A percentile compares a stretch with the other conserved stretches of the same genome.
phyloP scores from a whole-genome alignment of 139 green algal genomes.

The Chlorella sp. region DNA sequence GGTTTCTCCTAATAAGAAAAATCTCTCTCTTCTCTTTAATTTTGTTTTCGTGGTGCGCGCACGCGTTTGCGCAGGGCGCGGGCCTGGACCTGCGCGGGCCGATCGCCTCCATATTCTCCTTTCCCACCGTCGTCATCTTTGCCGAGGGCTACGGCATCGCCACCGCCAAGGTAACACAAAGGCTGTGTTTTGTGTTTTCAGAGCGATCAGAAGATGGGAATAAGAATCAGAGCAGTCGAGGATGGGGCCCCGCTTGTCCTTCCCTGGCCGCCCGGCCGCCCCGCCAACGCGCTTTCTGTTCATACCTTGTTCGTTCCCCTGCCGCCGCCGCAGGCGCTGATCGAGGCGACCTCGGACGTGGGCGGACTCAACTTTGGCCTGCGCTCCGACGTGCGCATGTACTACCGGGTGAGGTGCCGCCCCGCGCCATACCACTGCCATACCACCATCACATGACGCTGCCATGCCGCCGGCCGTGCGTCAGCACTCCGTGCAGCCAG shows the following conservation, averaged over 20 bases:
- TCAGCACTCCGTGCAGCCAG: too few species aligned
- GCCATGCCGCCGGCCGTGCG: too few species aligned
- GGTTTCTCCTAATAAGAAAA: too few species aligned
- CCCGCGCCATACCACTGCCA: background rate
- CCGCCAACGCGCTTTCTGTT: too few species aligned
- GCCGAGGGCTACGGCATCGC: slow-evolving; percentile 68
- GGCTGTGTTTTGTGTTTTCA: too few species aligned
- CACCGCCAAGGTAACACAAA: slow-evolving; percentile 46
- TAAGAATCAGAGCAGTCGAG: too few species aligned
- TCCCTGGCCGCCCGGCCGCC: too few species aligned
- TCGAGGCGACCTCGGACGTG: slow-evolving; percentile 55
- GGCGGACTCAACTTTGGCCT: slow-evolving; percentile 51
- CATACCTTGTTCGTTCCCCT: too few species aligned
- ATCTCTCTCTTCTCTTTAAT: background rate
- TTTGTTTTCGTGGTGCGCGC: background rate
- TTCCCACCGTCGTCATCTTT: slow-evolving; percentile 70
- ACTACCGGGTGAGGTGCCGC: slow-evolving; percentile 79
- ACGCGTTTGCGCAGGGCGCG: slow-evolving; percentile 29
- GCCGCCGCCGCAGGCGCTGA: too few species aligned
- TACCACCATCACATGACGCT: background rate
- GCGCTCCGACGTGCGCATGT: slow-evolving; percentile 68
- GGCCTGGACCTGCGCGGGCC: slow-evolving; percentile 65
- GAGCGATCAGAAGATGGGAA: too few species aligned
- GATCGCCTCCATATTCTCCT: slow-evolving; percentile 62
- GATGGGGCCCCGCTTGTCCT: too few species aligned